Base-by-base conservation (phyloP, 257 asterid species). In the Plantago major region DNA sequence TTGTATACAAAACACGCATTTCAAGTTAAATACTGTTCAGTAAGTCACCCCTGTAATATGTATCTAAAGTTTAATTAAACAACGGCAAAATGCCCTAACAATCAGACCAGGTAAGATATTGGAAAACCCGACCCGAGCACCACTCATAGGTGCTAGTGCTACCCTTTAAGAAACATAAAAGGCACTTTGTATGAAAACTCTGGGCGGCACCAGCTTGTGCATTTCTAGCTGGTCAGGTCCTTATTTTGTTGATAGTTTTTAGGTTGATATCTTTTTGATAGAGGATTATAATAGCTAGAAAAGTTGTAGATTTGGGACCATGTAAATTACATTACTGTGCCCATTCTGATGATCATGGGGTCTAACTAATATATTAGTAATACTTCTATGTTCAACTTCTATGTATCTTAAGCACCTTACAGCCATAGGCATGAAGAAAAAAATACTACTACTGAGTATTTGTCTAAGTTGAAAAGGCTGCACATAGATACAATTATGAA, bases 271-370 rank as follows among this genome's bases (percentile, higher is more conserved):
- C 2, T 22, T 22, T 0, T 65, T 12, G 18, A 8, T 15, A 9
- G 2, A 10, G 5, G 12, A 28, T 58, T 11, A 2, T 14, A 10
- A 17, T 45, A 7, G 46, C 42, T 15, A 45, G 26, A 46, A 55
- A 65, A 30, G 38, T 26, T 40, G 28, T 30, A 50, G 18, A 52
- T 52, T 65, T 56, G 73, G 73, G 67, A 68, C 73, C 73, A 68
- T 60, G 13, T 30, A 22, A 22, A 22, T 22, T 22, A 22, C 18
- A 40, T 40, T 11, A n/a, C 30, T 63, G 54, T 42, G 26, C 62
- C 55, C 66, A 67, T 50, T 42, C 55, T 42, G 8, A 52, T 52
- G 45, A 58, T 58, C 1, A 60, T 67, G 72, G 72, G 67, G 60
- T 54, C 22, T 50, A 50, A 47, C 52, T n/a, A n/a, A 13, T 47